These are phyloP conservation scores for Boletus eberwhitei DNA, from an alignment of 768 basidiomycete genomes.

Conservation along the genomic window DNA sequence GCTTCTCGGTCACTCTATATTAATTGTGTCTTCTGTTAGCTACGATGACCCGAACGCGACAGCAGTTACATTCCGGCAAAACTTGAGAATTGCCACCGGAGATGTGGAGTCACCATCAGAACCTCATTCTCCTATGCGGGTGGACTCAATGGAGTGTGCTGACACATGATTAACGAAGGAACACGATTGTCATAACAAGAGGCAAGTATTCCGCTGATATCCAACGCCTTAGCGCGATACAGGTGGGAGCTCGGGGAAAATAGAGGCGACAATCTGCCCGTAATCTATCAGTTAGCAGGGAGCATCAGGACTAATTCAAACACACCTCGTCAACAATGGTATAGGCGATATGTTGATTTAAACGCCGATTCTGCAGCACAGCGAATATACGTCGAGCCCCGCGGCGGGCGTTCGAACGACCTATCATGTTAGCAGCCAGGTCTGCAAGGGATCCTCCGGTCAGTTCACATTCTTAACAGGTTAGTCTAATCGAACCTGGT, in stretches of 20 bases:
- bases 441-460: constrained; percentile 45
- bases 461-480: not conserved
- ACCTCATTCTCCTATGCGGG: constrained; percentile 12
- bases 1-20: not conserved
- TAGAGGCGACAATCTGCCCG: constrained; percentile 50
- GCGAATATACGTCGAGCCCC: constrained; percentile 92
- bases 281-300: constrained; percentile 4
- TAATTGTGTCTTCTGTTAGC: constrained; percentile 32
- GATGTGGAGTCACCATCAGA: constrained; percentile 1
- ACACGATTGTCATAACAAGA: not conserved
- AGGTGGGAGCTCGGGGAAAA: constrained; percentile 52
- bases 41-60: constrained; percentile 65
- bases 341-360: constrained; percentile 91
- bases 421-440: constrained; percentile 95
- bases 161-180: not conserved
- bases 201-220: not conserved
- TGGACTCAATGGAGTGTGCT: constrained; percentile 10
- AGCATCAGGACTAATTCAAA: not conserved
- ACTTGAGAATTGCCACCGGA: constrained; percentile 29
- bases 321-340: constrained; percentile 86
- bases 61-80: constrained; percentile 45
- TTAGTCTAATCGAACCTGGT: constrained; percentile 56
- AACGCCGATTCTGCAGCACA: constrained; percentile 88
- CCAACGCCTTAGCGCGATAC: constrained; percentile 3
- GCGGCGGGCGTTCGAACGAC: constrained; percentile 90